phyloP scores from a whole-genome alignment of 2,329 filamentous ascomycete species.

The Falciphora oryzae region DNA sequence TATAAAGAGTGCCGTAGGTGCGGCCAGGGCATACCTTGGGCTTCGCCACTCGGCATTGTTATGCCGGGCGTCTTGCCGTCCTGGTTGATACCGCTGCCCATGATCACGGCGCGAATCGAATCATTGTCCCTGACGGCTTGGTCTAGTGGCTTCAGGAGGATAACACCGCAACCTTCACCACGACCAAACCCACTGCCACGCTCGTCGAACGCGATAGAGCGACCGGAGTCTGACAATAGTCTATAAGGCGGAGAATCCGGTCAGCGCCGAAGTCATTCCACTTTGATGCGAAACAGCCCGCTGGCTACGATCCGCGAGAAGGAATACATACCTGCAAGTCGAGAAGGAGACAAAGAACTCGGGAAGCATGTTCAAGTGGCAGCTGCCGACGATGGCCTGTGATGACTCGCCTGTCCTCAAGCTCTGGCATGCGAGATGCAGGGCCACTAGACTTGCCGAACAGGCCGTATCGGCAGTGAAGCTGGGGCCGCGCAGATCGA shows the following conservation, averaged over 20 bases:
- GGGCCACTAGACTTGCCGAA: constrained; percentile 43
- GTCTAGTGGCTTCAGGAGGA: constrained; percentile 52
- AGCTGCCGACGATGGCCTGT: constrained; percentile 41
- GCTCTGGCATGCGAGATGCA: constrained; percentile 45
- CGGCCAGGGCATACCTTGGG: constrained; percentile 33
- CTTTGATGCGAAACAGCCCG: not conserved
- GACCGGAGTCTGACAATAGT: constrained; percentile 45
- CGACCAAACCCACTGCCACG: constrained; percentile 48
- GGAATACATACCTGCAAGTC: constrained; percentile 32
- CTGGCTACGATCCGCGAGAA: not conserved
- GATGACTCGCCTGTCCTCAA: constrained; percentile 40
- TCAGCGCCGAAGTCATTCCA: constrained; percentile 18
- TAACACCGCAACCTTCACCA: constrained; percentile 51
- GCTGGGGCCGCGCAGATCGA: constrained; percentile 47
- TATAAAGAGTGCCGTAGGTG: not conserved
- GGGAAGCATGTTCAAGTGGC: constrained; percentile 42
- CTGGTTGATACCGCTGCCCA: constrained; percentile 45
- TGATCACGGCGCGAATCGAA: constrained; percentile 45
- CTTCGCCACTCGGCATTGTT: constrained; percentile 46
- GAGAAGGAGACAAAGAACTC: constrained; percentile 42
- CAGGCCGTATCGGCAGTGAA: constrained; percentile 48
- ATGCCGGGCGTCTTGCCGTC: constrained; percentile 53
- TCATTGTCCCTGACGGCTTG: constrained; percentile 51
- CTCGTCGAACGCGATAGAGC: constrained; percentile 46
- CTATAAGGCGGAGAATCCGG: constrained; percentile 16